A percentile compares a stretch with the other conserved stretches of the same genome.
Evolutionary conservation across 2,329 filamentous ascomycete genomes (phyloP).

Genomic region (Blastomyces gilchristii): DNA sequence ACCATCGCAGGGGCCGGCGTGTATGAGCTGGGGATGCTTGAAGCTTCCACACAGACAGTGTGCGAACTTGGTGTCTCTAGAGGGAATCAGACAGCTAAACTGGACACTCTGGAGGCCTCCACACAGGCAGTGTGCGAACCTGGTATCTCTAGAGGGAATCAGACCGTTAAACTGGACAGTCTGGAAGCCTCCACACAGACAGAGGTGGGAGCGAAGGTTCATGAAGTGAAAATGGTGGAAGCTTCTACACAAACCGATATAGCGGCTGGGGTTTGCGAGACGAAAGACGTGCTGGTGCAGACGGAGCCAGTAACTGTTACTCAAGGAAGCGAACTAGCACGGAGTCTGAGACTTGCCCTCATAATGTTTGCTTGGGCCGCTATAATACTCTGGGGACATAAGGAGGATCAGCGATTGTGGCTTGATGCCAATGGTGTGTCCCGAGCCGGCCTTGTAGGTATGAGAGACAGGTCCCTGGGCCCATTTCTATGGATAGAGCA

Average conservation of each 20-base stretch:
- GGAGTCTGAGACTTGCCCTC: conserved; percentile 8
- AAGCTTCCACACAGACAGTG: neutral
- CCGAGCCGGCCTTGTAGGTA: conserved; percentile 4
- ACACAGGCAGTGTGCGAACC: neutral
- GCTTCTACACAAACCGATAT: conserved; percentile 9
- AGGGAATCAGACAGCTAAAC: neutral
- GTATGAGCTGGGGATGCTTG: neutral
- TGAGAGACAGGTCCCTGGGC: conserved; percentile 4
- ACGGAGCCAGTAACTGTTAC: conserved; percentile 10
- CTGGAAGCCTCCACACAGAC: neutral
- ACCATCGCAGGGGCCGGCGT: neutral
- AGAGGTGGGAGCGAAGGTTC: neutral
- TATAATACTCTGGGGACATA: conserved; percentile 9
- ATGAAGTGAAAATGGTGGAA: neutral
- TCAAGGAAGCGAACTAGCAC: conserved; percentile 5
- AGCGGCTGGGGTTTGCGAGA: neutral
- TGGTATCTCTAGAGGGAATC: neutral
- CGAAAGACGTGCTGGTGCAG: conserved; percentile 12
- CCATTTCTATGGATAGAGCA: conserved; percentile 9
- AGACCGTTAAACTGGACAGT: neutral
- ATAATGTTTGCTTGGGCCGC: conserved; percentile 13
- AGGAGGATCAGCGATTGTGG: conserved; percentile 13
- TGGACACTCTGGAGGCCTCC: neutral
- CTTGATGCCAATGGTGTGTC: conserved; percentile 14
- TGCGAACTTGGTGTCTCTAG: neutral